Conservation (phyloP, 2,329 filamentous ascomycete species). For the Hortaea sp. region DNA sequence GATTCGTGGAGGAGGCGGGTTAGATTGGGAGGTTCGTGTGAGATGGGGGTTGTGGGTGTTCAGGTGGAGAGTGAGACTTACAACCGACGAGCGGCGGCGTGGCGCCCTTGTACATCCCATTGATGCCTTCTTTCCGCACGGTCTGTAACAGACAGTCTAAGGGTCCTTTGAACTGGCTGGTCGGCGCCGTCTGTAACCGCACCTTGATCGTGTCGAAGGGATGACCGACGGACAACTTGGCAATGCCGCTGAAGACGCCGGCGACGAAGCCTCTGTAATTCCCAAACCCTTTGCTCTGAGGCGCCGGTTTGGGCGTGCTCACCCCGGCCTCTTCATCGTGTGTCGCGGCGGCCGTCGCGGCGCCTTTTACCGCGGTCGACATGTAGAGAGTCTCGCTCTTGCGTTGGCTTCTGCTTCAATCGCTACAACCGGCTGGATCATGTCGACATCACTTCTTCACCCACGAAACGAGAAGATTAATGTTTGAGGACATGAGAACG, state of each 20-base stretch:
- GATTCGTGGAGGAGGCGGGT: too few species aligned
- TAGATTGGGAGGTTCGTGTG: too few species aligned
- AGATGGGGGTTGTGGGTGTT: too few species aligned
- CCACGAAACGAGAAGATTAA: too few species aligned
- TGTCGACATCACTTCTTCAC: too few species aligned
- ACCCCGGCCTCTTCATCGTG: slow-evolving; percentile 9
- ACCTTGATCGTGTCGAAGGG: slow-evolving; percentile 96
- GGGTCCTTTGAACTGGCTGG: slow-evolving; percentile 71
- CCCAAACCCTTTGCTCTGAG: slow-evolving; percentile 10
- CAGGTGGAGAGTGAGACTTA: neutral
- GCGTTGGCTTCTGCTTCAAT: too few species aligned
- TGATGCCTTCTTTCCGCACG: slow-evolving; percentile 70
- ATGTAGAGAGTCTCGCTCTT: neutral
- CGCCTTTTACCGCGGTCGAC: slow-evolving; percentile 12
- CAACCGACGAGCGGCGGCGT: slow-evolving; percentile 64
- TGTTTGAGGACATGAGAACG: too few species aligned
- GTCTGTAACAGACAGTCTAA: slow-evolving; percentile 79
- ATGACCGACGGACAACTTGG: slow-evolving; percentile 67
- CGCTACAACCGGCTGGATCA: too few species aligned
- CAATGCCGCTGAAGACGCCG: slow-evolving; percentile 88
- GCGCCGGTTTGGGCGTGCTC: slow-evolving; percentile 3
- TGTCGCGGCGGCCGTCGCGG: slow-evolving; percentile 3
- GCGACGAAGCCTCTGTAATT: slow-evolving; percentile 96
- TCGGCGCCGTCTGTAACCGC: slow-evolving; percentile 75
- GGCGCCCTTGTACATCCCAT: slow-evolving; percentile 87